These are phyloP conservation scores for Mortierella sp. DNA, from an alignment of 371 early-diverging fungal species.

Conservation along the genomic window DNA sequence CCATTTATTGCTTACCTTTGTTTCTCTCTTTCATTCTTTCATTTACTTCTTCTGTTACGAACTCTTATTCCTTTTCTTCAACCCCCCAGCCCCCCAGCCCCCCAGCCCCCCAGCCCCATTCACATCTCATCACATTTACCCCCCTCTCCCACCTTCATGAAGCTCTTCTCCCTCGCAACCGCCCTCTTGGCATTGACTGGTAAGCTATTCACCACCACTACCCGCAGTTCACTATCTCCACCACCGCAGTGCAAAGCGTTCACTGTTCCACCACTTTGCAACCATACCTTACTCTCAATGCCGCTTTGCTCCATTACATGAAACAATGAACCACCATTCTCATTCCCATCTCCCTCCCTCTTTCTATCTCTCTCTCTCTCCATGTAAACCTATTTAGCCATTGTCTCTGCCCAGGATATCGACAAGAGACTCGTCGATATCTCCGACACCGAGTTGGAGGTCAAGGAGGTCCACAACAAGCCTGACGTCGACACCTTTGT, in stretches of 20 bases:
- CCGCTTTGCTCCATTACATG: neutral
- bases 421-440: constrained; percentile 53
- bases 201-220: constrained; percentile 2
- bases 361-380: neutral
- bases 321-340: constrained; percentile 6
- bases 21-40: no score
- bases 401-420: constrained; percentile 52
- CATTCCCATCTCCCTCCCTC: neutral
- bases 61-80: no score
- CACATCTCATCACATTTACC: neutral
- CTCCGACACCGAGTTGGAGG: constrained; percentile 46
- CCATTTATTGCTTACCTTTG: neutral
- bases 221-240: neutral
- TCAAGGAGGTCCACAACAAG: constrained; percentile 45
- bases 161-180: constrained; percentile 50
- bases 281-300: neutral
- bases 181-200: constrained; percentile 53
- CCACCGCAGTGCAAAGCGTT: neutral
- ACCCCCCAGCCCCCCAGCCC: no score
- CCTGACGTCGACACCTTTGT: constrained; percentile 52
- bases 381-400: constrained; percentile 14
- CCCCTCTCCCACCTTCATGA: constrained; percentile 22
- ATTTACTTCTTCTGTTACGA: neutral
- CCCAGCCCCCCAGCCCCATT: neutral
- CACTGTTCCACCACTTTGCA: neutral